Percentiles rank a stretch among this genome's conserved stretches.
Conservation (phyloP, 139 green algal species). For the Coelastrella sp. region DNA sequence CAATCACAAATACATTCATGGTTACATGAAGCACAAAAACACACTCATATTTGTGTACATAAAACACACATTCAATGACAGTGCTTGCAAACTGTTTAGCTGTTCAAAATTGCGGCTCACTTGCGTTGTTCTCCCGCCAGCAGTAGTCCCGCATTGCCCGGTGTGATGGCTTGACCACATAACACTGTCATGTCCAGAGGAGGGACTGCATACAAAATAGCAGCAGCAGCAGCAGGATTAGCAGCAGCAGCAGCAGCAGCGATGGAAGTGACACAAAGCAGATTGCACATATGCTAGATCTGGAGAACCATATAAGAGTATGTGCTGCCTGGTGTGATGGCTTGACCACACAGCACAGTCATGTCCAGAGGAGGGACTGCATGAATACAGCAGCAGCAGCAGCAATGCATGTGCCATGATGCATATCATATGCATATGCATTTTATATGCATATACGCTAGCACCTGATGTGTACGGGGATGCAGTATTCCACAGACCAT, state of each 20-base stretch:
- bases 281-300: too few relatives aligned
- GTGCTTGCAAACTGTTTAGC: background rate
- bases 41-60: background rate
- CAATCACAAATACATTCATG: too few relatives aligned
- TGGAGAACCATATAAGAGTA: too few relatives aligned
- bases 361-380: constrained; percentile 33
- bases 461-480: too few relatives aligned
- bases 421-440: too few relatives aligned
- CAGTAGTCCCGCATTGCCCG: constrained; percentile 13
- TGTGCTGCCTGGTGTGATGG: background rate
- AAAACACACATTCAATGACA: background rate
- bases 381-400: background rate
- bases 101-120: background rate
- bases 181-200: constrained; percentile 28
- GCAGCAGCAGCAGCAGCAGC: background rate
- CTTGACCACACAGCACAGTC: constrained; percentile 19
- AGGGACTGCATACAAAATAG: background rate
- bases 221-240: background rate
- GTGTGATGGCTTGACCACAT: constrained; percentile 26
- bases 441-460: too few relatives aligned
- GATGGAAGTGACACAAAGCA: background rate
- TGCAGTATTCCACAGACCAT: too few relatives aligned
- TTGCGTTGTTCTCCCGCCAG: constrained; percentile 18
- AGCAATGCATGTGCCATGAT: background rate
- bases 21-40: too few relatives aligned